phyloP scores from a whole-genome alignment of 108 stramenopile genomes.

The Fragilariopsis cylindrus region DNA sequence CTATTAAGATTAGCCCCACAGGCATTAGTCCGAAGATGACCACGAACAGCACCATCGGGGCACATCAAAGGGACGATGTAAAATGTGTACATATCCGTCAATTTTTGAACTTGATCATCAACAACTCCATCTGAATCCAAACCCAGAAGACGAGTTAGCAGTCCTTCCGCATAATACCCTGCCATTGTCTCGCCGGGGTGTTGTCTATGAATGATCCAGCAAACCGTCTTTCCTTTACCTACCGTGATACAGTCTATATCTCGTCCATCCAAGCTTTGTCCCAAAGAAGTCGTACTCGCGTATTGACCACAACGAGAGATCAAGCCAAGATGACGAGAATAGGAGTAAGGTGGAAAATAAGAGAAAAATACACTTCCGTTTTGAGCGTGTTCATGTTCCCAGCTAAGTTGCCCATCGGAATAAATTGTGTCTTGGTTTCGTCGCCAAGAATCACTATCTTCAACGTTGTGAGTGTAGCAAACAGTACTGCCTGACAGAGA shows the following conservation, averaged over 20 bases:
- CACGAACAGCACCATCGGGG: slow-evolving; percentile 80
- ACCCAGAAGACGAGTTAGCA: slow-evolving; percentile 66
- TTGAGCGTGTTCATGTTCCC: slow-evolving; percentile 56
- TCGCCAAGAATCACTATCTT: slow-evolving; percentile 61
- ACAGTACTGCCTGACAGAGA: slow-evolving; percentile 48
- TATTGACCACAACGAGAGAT: slow-evolving; percentile 52
- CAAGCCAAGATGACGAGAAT: slow-evolving; percentile 69
- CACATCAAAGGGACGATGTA: slow-evolving; percentile 88
- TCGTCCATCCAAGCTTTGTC: slow-evolving; percentile 67
- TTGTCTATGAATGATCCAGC: slow-evolving; percentile 85
- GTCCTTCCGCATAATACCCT: slow-evolving; percentile 59
- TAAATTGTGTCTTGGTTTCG: slow-evolving; percentile 60
- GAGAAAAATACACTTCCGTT: slow-evolving; percentile 60
- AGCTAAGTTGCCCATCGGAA: slow-evolving; percentile 57
- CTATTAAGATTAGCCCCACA: slow-evolving; percentile 84
- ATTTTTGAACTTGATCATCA: slow-evolving; percentile 48
- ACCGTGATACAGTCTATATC: slow-evolving; percentile 72
- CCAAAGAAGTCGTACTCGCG: slow-evolving; percentile 53
- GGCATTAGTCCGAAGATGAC: slow-evolving; percentile 82
- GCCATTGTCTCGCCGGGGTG: slow-evolving; percentile 88
- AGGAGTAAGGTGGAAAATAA: slow-evolving; percentile 78
- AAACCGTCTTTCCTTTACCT: slow-evolving; percentile 57
- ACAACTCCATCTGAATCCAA: slow-evolving; percentile 41
- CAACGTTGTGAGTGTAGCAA: slow-evolving; percentile 49
- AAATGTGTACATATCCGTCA: slow-evolving; percentile 63